phyloP scores from a whole-genome alignment of 805 yeast genomes.

The Spathaspora girioi region DNA sequence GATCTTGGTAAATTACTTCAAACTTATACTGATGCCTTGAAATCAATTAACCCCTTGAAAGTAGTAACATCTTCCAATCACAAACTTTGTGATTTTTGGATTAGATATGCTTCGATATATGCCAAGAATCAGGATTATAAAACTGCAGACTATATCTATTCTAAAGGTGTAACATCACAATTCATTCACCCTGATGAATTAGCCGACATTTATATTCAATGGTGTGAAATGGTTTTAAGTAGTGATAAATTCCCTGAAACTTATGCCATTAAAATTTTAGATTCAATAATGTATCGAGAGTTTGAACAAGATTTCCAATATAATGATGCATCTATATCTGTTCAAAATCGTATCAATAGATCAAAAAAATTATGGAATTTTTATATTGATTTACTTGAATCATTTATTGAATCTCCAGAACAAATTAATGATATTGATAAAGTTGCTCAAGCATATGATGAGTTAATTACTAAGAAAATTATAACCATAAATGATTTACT shows the following conservation, averaged over 20 bases:
- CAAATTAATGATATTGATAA: conserved; percentile 18
- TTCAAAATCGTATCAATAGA: conserved; percentile 59
- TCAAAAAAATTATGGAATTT: conserved; percentile 67
- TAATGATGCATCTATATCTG: conserved; percentile 41
- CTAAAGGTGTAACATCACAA: conserved; percentile 69
- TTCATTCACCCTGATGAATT: conserved; percentile 60
- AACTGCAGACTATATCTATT: conserved; percentile 60
- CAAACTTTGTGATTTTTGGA: conserved; percentile 64
- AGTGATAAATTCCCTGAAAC: conserved; percentile 45
- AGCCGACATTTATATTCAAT: conserved; percentile 64
- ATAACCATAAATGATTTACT: conserved; percentile 67
- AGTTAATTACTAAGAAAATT: conserved; percentile 40
- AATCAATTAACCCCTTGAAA: conserved; percentile 58
- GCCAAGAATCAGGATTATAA: conserved; percentile 49
- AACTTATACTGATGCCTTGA: conserved; percentile 63
- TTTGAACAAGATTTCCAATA: conserved; percentile 15
- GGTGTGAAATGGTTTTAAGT: conserved; percentile 67
- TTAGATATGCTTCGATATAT: conserved; percentile 62
- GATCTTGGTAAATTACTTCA: conserved; percentile 42
- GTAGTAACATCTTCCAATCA: conserved; percentile 19
- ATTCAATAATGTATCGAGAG: conserved; percentile 23
- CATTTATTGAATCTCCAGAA: conserved; percentile 41
- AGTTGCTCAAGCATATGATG: conserved; percentile 23
- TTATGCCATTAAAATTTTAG: conserved; percentile 31
- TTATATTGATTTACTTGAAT: conserved; percentile 68